phyloP scores from a whole-genome alignment of 1,139 yeast species.

The Arxiozyma telluris region DNA sequence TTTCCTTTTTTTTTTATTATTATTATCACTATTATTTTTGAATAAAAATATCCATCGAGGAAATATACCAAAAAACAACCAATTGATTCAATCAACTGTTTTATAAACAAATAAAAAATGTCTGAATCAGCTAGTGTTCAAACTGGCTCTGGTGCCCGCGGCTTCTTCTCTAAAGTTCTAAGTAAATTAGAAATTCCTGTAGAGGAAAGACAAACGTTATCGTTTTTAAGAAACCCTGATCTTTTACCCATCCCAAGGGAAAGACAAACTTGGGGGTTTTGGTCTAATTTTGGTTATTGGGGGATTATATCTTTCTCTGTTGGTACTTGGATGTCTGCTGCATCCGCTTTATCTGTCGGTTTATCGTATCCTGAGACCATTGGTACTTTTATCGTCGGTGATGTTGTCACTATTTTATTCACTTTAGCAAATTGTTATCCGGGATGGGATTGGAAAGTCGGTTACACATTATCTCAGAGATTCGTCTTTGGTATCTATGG shows the following conservation, averaged over 20 bases:
- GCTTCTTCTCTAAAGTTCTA: conserved; percentile 6
- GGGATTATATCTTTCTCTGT: conserved; percentile 35
- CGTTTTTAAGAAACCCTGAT: conserved; percentile 33
- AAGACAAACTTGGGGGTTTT: conserved; percentile 36
- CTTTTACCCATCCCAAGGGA: conserved; percentile 31
- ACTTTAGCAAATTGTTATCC: conserved; percentile 38
- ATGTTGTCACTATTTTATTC: conserved; percentile 33
- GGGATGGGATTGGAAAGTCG: conserved; percentile 40
- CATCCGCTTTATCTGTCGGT: conserved; percentile 35
- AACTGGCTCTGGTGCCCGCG: neutral
- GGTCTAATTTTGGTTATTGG: conserved; percentile 37
- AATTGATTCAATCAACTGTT: neutral
- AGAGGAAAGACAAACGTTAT: conserved; percentile 27
- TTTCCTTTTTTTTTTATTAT: neutral
- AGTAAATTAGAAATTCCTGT: conserved; percentile 29
- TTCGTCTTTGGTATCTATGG: conserved; percentile 40
- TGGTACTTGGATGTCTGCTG: conserved; percentile 37
- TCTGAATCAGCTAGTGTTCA: neutral
- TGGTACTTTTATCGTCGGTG: conserved; percentile 37
- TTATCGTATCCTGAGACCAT: conserved; percentile 36
- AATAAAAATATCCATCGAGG: neutral
- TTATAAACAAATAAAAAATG: neutral
- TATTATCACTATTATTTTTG: neutral
- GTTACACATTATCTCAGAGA: conserved; percentile 39
- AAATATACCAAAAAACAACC: neutral